Conservation (phyloP, 768 basidiomycete species). For the Dioszegia hungarica region DNA sequence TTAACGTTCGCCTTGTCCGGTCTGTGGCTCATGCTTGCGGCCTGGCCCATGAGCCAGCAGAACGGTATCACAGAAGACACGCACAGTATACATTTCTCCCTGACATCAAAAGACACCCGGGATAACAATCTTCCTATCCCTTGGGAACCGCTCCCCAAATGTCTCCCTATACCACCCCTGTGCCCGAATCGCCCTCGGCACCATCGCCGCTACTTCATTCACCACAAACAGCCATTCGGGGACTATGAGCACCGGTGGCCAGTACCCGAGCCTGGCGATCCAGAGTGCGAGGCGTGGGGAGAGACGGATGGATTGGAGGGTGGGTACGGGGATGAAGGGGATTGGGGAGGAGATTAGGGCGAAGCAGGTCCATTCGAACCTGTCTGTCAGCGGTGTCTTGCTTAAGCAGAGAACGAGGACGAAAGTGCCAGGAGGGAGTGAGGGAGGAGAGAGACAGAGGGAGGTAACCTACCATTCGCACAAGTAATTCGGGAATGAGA, state of each 20-base stretch:
- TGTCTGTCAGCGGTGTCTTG: conserved; percentile 2
- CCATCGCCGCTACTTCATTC: conserved; percentile 69
- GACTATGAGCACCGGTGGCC: conserved; percentile 48
- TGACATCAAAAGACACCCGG: conserved; percentile 69
- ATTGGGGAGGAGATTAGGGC: conserved; percentile 61
- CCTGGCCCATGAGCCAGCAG: too few species aligned
- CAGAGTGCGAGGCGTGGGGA: background rate
- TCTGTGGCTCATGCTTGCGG: too few species aligned
- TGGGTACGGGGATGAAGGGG: conserved; percentile 9
- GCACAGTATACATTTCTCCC: too few species aligned
- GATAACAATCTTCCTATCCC: conserved; percentile 68
- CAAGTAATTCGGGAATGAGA: conserved; percentile 90
- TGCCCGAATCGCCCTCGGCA: conserved; percentile 67
- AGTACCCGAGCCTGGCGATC: background rate
- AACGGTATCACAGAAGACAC: too few species aligned
- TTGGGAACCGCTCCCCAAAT: conserved; percentile 71
- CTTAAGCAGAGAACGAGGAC: too few species aligned
- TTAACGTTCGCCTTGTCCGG: too few species aligned
- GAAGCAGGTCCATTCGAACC: conserved; percentile 85
- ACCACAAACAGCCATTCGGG: conserved; percentile 79
- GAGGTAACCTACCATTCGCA: conserved; percentile 64
- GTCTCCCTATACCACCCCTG: conserved; percentile 78
- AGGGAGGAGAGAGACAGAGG: too few species aligned
- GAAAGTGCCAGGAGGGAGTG: too few species aligned
- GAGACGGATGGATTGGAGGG: conserved; percentile 1